A percentile compares a stretch with the other conserved stretches of the same genome.
Evolutionary conservation across 176 grass and related monocot species (phyloP).

Genomic region (Poa pratensis): DNA sequence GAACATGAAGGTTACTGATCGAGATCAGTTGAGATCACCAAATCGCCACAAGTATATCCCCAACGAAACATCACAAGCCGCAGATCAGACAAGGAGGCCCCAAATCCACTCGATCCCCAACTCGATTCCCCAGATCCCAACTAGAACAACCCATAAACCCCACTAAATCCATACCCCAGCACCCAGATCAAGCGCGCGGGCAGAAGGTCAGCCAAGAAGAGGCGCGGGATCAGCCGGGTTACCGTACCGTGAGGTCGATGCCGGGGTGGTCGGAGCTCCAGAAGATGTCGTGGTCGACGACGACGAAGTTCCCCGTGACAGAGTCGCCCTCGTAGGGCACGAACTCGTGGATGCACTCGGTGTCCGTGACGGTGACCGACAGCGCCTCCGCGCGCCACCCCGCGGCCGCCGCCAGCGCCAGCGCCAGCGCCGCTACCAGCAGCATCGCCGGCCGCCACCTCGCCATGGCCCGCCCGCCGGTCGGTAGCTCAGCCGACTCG

Average conservation of each 20-base stretch:
- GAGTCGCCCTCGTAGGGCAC: conserved; percentile 94
- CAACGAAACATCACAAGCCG: not conserved
- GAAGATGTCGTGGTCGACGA: conserved; percentile 98
- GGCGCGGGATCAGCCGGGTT: not conserved
- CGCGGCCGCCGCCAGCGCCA: conserved; percentile 44
- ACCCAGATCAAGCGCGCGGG: not conserved
- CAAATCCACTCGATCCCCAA: conserved; percentile 22
- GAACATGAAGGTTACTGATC: not conserved
- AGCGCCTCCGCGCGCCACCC: conserved; percentile 52
- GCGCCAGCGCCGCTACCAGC: conserved; percentile 42
- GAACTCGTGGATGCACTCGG: conserved; percentile 97
- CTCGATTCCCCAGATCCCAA: conserved; percentile 36
- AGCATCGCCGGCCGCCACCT: conserved; percentile 40
- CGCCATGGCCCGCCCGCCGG: conserved; percentile 40
- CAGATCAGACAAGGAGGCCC: conserved; percentile 27
- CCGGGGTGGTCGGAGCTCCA: conserved; percentile 97
- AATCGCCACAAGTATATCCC: not conserved
- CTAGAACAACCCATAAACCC: conserved; percentile 34
- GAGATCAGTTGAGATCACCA: not conserved
- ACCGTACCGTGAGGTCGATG: conserved; percentile 78
- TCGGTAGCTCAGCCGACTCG: not conserved
- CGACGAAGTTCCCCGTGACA: conserved; percentile 97
- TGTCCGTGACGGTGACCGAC: conserved; percentile 85
- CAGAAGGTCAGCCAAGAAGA: not conserved
- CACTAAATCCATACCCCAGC: not conserved